Evolutionary conservation across 495 filamentous ascomycete species (phyloP), one percentile per base, ranked within the genome.

Genomic region (Tuber aestivum): DNA sequence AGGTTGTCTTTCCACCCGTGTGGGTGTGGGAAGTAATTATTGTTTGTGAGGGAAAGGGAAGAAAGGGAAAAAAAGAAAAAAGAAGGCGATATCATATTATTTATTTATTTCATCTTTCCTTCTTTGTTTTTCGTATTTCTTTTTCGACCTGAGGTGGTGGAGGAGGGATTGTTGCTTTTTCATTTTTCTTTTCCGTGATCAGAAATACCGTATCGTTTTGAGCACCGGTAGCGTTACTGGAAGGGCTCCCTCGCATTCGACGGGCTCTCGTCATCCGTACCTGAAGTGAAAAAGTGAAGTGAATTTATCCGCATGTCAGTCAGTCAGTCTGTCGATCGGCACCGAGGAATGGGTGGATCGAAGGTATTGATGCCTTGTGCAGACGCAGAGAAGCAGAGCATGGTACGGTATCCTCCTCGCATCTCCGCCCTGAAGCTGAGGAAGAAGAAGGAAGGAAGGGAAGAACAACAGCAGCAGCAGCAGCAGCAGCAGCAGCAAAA

Each of bases 241-340:
- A 20, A 65, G 70, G 35, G 74, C 76, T 77, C 48, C n/a, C 35
- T 71, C 48, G 72, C 70, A 32, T 77, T 75, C 76, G 72, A 65
- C 40, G 70, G 76, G 77, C 56, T 79, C 76, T 77, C 73, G 73
- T 42, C 78, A 77, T 79, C 72, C 73, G 72, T 79, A 70, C 78
- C 76, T 65, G 56, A 65, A 65, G 78, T 73, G 73, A 72, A 72
- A 41, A 74, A 77, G 73, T 70, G 73, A 73, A 73, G 77, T 72
- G 77, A 78, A 72, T 79, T 77, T 70, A 41, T 56, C 41, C 48
- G 69, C 70, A 41, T 45, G 70, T 70, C 50, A 70, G 50, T 18
- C 16, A 45, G 69, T 42, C 27, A 41, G 10, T 16, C 40, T 23
- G 44, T 21, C 42, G 0, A 20, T 69, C 61, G 72, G 10, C 65